A percentile compares a stretch with the other conserved stretches of the same genome.
Conservation (phyloP, 2,329 filamentous ascomycete species). For the Apiospora pterosperma region DNA sequence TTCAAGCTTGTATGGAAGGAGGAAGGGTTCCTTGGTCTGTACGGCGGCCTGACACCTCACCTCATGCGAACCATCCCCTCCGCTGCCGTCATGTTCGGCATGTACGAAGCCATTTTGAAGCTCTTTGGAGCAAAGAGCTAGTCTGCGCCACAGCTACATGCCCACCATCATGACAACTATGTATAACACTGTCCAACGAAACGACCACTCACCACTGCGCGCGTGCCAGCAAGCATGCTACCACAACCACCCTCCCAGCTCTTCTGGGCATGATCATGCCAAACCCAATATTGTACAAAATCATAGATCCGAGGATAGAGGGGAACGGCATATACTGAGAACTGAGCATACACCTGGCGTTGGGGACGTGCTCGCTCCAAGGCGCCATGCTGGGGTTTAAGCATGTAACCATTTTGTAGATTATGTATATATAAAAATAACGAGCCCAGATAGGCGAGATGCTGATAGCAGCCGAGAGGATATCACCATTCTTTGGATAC, state of each 20-base stretch:
- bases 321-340: not conserved
- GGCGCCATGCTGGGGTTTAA: not conserved
- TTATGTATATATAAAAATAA: slow-evolving; percentile 3
- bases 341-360: slow-evolving; percentile 1
- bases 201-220: not conserved
- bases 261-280: not conserved
- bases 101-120: slow-evolving; percentile 62
- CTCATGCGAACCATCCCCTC: slow-evolving; percentile 87
- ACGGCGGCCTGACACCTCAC: slow-evolving; percentile 88
- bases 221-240: not conserved
- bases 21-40: slow-evolving; percentile 81
- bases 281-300: not conserved
- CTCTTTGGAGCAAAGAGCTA: slow-evolving; percentile 27
- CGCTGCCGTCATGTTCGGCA: slow-evolving; percentile 95
- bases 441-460: not conserved
- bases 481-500: not conserved
- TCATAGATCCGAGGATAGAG: not conserved
- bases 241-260: not conserved
- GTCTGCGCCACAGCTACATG: not conserved
- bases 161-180: not conserved
- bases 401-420: not conserved
- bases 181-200: not conserved
- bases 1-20: slow-evolving; percentile 85
- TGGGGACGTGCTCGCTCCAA: not conserved
- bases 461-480: not conserved